Conservation (phyloP, 192 early-diverging fungal genomes). For the Entrophospora sp. region DNA sequence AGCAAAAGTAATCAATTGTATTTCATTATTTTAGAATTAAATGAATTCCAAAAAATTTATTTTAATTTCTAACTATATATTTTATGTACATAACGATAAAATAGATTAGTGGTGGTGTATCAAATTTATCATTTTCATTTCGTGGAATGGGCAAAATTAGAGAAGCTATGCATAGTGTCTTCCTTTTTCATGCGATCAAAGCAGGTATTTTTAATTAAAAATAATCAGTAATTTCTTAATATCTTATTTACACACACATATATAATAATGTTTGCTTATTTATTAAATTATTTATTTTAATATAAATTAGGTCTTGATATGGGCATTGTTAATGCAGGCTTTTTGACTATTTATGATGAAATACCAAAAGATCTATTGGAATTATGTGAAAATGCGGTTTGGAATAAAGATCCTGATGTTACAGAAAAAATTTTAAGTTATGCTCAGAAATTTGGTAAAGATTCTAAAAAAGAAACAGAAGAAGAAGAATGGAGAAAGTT, state of each 20-base stretch:
- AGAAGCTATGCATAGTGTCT: conserved; percentile 95
- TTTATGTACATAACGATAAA: conserved; percentile 88
- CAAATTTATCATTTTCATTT: conserved; percentile 97
- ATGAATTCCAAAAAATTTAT: too few species aligned
- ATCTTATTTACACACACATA: conserved; percentile 50
- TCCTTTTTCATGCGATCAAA: conserved; percentile 51
- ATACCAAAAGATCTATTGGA: conserved; percentile 89
- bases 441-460: conserved; percentile 74
- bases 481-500: conserved; percentile 80
- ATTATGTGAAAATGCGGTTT: conserved; percentile 87
- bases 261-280: neutral
- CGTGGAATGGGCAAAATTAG: conserved; percentile 87
- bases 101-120: conserved; percentile 87
- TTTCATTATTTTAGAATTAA: too few species aligned
- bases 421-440: conserved; percentile 92
- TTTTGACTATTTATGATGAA: conserved; percentile 92
- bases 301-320: conserved; percentile 89
- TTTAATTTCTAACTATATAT: too few species aligned
- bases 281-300: neutral
- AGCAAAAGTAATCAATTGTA: conserved; percentile 88
- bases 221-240: neutral
- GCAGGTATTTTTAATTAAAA: conserved; percentile 2
- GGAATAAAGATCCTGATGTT: conserved; percentile 84
- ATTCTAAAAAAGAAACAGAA: conserved; percentile 56
- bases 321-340: conserved; percentile 97